These are phyloP conservation scores for Echeveria elegans DNA, from an alignment of 164 flowering plant genomes.

Conservation along the genomic window DNA sequence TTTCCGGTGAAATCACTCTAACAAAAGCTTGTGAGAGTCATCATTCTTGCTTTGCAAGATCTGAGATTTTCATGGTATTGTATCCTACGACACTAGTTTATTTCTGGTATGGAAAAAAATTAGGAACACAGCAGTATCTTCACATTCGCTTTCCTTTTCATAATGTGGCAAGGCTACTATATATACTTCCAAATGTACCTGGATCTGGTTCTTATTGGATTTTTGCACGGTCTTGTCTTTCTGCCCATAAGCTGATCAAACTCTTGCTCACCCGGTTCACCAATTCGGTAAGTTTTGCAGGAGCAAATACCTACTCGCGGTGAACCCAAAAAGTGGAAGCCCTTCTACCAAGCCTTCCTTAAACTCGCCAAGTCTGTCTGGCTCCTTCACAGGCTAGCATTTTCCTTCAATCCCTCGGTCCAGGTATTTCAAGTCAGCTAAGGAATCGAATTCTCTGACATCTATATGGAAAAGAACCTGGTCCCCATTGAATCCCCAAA, in stretches of 20 bases:
- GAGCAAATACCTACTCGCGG: too few relatives aligned
- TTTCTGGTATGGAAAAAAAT: neutral
- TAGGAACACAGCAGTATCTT: neutral
- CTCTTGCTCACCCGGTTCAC: neutral
- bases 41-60: conserved; percentile 79
- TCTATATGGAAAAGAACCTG: too few relatives aligned
- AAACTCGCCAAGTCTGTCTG: too few relatives aligned
- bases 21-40: conserved; percentile 92
- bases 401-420: too few relatives aligned
- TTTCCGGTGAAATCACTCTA: conserved; percentile 83
- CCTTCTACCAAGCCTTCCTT: too few relatives aligned
- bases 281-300: too few relatives aligned
- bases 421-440: too few relatives aligned
- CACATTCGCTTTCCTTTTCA: neutral
- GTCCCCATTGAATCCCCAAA: too few relatives aligned
- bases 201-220: conserved; percentile 77
- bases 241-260: conserved; percentile 57
- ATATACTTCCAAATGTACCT: conserved; percentile 95
- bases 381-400: too few relatives aligned
- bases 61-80: conserved; percentile 89
- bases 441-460: too few relatives aligned
- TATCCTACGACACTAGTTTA: conserved; percentile 1
- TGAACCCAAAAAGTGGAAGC: too few relatives aligned
- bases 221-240: conserved; percentile 87
- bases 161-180: conserved; percentile 72